Percentiles rank a stretch among this genome's conserved stretches.
These are phyloP conservation scores for Yamadazyma aaseri DNA, from an alignment of 1,139 yeast genomes.

Conservation along the genomic window DNA sequence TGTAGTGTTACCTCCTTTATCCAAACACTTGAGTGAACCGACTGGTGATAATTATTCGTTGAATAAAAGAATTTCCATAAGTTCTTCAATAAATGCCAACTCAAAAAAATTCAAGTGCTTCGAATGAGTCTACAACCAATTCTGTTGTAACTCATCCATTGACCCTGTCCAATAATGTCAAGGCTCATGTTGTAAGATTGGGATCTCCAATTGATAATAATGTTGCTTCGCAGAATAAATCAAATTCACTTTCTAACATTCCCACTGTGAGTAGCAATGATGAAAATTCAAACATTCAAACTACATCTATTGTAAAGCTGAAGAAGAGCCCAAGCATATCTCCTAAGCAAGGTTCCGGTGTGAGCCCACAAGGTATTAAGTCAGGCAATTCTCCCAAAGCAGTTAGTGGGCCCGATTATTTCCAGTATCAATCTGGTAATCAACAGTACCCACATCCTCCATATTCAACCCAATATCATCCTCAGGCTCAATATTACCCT, in stretches of 20 bases:
- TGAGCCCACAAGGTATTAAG: not conserved
- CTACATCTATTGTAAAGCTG: too few relatives aligned
- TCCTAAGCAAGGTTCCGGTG: not conserved
- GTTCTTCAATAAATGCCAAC: conserved; percentile 13
- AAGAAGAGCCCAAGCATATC: not conserved
- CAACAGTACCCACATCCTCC: not conserved
- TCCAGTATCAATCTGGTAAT: not conserved
- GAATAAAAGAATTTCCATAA: conserved; percentile 13
- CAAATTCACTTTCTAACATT: too few relatives aligned
- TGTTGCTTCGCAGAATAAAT: too few relatives aligned
- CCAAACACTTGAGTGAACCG: not conserved
- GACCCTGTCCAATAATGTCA: not conserved
- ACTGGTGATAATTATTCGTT: conserved; percentile 11
- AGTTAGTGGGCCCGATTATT: not conserved
- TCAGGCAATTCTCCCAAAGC: not conserved
- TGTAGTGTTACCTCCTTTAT: conserved; percentile 5
- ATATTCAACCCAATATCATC: not conserved
- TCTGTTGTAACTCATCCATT: not conserved
- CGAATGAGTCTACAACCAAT: conserved; percentile 3
- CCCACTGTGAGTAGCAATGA: too few relatives aligned
- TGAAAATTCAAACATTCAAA: too few relatives aligned
- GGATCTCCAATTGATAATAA: not conserved
- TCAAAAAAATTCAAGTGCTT: conserved; percentile 10
- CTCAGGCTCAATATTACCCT: not conserved
- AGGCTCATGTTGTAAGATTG: not conserved